Conservation (phyloP, 768 basidiomycete genomes). For the Kwoniella europaea region DNA sequence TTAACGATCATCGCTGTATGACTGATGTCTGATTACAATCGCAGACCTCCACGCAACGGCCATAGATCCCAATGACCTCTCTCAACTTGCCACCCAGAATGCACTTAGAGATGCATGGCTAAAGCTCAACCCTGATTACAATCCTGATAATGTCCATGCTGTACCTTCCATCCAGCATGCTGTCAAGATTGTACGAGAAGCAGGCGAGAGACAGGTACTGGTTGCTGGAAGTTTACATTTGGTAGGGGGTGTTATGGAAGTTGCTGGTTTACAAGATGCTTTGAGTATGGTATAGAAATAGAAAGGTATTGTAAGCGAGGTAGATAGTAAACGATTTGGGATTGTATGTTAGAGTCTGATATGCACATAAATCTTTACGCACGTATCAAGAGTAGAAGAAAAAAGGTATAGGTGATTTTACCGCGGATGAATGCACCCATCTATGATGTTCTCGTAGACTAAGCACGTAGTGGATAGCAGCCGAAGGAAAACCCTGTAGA, state of each 20-base stretch:
- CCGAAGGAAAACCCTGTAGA: no score
- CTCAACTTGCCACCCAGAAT: slow-evolving; percentile 73
- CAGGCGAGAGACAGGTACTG: slow-evolving; percentile 66
- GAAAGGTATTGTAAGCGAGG: background rate
- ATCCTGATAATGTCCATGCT: slow-evolving; percentile 71
- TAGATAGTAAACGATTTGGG: background rate
- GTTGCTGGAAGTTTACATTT: slow-evolving; percentile 92
- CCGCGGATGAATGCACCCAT: no score
- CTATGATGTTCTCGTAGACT: no score
- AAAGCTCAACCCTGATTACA: slow-evolving; percentile 67
- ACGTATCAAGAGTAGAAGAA: no score
- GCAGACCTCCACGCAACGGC: slow-evolving; percentile 74
- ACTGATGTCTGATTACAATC: no score
- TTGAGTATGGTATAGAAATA: slow-evolving; percentile 47
- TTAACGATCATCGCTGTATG: no score
- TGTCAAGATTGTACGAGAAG: slow-evolving; percentile 66
- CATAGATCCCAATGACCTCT: slow-evolving; percentile 68
- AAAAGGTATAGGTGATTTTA: no score
- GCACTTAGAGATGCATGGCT: slow-evolving; percentile 78
- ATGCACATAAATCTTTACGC: no score
- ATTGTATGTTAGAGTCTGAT: background rate
- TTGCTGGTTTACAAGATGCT: slow-evolving; percentile 73
- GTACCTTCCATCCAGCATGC: slow-evolving; percentile 89
- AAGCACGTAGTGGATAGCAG: no score
- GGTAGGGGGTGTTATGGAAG: slow-evolving; percentile 91